Evolutionary conservation across 129 eudicot genomes (phyloP), one percentile per base, ranked within the genome.

Genomic region (Gnaphalium uliginosum): DNA sequence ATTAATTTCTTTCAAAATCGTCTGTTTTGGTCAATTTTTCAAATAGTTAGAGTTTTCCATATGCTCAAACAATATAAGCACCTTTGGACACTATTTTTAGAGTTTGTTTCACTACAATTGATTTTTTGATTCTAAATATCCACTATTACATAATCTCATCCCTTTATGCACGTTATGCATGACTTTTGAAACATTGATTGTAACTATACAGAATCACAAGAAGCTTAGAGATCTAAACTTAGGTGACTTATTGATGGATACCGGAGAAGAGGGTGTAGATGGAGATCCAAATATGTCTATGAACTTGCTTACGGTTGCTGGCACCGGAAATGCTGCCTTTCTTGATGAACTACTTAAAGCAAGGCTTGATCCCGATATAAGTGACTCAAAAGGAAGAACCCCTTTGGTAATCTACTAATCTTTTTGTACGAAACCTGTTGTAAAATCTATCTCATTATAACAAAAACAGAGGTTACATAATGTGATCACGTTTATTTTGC

Each of bases 291-390:
- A 83, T 76, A 88, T 92, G 91, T 86, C 94, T 9, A 81, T 89
- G 61, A 92, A 89, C 84, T 81, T 92, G 83, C 82, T 89, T 15
- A 86, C 93, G 11, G 94, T 88, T 79, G 90, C 96, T 18, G 80
- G 86, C 17, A 92, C 98, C 3, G 98, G 98, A 18, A 92, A 92
- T 78, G 93, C 92, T 46, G 94, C 96, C 15, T 89, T 92, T 78
- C 94, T 92, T 60, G 92, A 87, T 68, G 96, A 89, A 85, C 96
- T 92, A 76, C 94, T 92, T 17, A 92, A 86, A 73, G 96, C 92
- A 35, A 85, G 89, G 56, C 72, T 92, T 21, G 98, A 92, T 51
- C 98, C 98, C 8, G 89, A 92, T 76, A 84, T 86, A 30, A 87
- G 96, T 26, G 96, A 89, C 76, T 86, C 92, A 67, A 86, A 84